A percentile compares a stretch with the other conserved stretches of the same genome.
Evolutionary conservation across 2,329 filamentous ascomycete species (phyloP).

Genomic region (Pseudopithomyces chartarum): DNA sequence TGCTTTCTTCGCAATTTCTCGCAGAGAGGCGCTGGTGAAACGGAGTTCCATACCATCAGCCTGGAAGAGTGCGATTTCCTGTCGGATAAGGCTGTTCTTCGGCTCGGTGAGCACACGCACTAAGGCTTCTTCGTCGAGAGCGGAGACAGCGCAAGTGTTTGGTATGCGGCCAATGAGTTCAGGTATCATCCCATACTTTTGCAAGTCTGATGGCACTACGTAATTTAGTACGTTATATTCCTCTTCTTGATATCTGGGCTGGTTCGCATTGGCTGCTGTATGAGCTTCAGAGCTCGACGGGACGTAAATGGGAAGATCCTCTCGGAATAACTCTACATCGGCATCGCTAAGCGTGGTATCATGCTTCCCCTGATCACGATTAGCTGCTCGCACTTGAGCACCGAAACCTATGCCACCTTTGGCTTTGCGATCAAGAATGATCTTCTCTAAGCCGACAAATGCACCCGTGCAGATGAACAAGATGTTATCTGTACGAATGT

Average conservation of each 20-base stretch:
- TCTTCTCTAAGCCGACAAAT: conserved; percentile 89
- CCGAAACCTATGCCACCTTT: conserved; percentile 90
- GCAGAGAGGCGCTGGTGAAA: conserved; percentile 82
- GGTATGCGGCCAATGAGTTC: conserved; percentile 96
- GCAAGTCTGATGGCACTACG: conserved; percentile 74
- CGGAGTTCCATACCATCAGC: conserved; percentile 76
- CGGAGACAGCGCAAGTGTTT: conserved; percentile 82
- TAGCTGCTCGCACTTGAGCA: conserved; percentile 70
- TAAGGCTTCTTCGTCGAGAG: conserved; percentile 70
- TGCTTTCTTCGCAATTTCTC: conserved; percentile 76
- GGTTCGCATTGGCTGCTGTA: conserved; percentile 24
- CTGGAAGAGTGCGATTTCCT: conserved; percentile 87
- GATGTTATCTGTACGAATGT: conserved; percentile 93
- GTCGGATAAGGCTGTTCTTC: conserved; percentile 81
- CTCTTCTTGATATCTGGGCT: conserved; percentile 24
- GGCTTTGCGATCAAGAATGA: conserved; percentile 83
- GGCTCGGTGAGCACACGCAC: conserved; percentile 92
- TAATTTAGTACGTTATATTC: conserved; percentile 69
- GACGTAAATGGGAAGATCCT: conserved; percentile 63
- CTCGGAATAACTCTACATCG: conserved; percentile 61
- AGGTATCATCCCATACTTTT: conserved; percentile 88
- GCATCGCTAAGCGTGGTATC: conserved; percentile 66
- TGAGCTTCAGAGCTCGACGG: conserved; percentile 32
- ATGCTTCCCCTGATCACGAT: conserved; percentile 55
- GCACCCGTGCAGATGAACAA: conserved; percentile 96